Percentiles rank a stretch among this genome's conserved stretches.
Evolutionary conservation across 495 filamentous ascomycete species (phyloP).

Genomic region (Neurospora intermedia): DNA sequence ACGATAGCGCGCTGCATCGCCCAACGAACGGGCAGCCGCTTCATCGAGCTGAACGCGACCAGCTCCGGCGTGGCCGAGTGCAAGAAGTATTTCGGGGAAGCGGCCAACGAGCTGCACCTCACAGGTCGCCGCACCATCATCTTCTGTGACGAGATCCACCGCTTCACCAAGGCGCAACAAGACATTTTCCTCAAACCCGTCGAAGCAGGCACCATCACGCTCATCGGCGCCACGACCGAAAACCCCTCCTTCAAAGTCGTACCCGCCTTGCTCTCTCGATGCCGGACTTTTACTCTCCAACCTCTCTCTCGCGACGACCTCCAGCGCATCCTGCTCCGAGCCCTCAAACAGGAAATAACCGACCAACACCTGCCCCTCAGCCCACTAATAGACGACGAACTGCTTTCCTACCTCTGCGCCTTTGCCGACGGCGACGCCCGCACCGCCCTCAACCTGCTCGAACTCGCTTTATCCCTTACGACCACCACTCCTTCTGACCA

Average conservation of each 20-base stretch:
- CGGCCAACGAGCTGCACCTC: conserved; percentile 66
- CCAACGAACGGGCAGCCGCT: conserved; percentile 66
- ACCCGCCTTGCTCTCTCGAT: conserved; percentile 76
- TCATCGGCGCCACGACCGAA: conserved; percentile 94
- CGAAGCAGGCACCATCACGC: conserved; percentile 78
- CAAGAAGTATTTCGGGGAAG: conserved; percentile 88
- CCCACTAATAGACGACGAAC: conserved; percentile 60
- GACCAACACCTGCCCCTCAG: conserved; percentile 21
- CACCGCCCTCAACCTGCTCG: conserved; percentile 84
- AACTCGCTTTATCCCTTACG: conserved; percentile 63
- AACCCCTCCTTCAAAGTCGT: conserved; percentile 95
- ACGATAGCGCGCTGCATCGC: conserved; percentile 93
- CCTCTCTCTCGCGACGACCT: conserved; percentile 65
- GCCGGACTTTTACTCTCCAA: conserved; percentile 76
- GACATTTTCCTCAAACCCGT: conserved; percentile 93
- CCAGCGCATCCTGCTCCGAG: conserved; percentile 59
- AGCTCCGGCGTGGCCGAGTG: conserved; percentile 81
- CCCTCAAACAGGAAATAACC: conserved; percentile 47
- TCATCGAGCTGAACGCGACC: conserved; percentile 94
- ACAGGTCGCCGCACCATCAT: conserved; percentile 89
- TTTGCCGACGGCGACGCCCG: conserved; percentile 90
- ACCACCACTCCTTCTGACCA: conserved; percentile 14
- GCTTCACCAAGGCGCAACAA: conserved; percentile 87
- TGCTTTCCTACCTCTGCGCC: conserved; percentile 68
- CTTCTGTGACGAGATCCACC: conserved; percentile 96